Conservation (phyloP, 257 asterid species). For the Pogostemon cablin region DNA sequence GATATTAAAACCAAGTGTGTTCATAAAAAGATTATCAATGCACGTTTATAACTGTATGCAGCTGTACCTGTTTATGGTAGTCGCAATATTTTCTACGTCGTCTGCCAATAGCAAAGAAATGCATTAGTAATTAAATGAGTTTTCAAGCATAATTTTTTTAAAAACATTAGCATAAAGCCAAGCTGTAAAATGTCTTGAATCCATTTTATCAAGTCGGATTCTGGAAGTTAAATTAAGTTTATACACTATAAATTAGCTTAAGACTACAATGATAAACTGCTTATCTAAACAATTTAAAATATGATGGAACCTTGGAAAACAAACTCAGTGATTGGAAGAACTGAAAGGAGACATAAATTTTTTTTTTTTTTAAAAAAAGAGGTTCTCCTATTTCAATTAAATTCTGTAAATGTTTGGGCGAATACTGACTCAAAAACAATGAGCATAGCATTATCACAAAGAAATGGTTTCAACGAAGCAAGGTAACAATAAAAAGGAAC, state of each 20-base stretch:
- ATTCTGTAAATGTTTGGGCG: no score
- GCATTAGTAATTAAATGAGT: constrained; percentile 15
- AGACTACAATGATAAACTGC: constrained; percentile 4
- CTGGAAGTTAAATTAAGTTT: constrained; percentile 3
- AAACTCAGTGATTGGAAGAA: background rate
- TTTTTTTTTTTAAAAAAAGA: no score
- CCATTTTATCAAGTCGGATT: background rate
- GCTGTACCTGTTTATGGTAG: constrained; percentile 66
- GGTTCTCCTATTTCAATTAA: no score
- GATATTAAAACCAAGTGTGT: background rate
- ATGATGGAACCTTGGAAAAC: background rate
- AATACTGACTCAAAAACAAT: no score
- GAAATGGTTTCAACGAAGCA: background rate
- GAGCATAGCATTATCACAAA: background rate
- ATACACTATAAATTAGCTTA: background rate
- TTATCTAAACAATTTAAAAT: background rate
- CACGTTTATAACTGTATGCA: constrained; percentile 19
- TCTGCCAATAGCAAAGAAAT: constrained; percentile 46
- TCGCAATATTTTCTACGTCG: constrained; percentile 66
- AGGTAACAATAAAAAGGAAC: background rate
- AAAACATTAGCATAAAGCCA: constrained; percentile 11
- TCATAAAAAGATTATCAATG: constrained; percentile 15
- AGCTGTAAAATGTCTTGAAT: background rate
- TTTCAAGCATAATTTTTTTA: background rate
- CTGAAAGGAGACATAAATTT: no score